Conservation (phyloP, 176 grass and related monocot genomes). For the Bolboschoenus planiculmis region DNA sequence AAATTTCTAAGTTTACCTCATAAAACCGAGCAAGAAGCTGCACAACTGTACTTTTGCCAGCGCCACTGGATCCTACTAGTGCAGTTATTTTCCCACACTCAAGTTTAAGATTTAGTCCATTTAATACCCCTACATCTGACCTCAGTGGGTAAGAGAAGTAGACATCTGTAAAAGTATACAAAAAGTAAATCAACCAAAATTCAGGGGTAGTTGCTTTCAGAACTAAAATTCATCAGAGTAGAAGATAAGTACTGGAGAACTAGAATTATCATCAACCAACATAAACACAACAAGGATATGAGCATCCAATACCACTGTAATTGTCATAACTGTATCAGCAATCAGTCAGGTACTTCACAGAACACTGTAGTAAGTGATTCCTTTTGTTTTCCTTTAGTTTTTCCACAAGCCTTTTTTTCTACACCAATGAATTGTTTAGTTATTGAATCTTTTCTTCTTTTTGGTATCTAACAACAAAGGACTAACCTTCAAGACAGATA, state of each 20-base stretch:
- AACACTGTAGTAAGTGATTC: not conserved
- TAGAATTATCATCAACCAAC: not conserved
- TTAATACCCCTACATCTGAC: constrained; percentile 77
- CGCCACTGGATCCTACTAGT: constrained; percentile 87
- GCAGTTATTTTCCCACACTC: constrained; percentile 91
- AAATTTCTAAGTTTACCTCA: constrained; percentile 52
- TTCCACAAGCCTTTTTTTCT: not conserved
- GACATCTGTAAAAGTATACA: constrained; percentile 53
- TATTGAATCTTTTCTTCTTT: not conserved
- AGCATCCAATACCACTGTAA: not conserved
- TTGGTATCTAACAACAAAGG: not conserved
- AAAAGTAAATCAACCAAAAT: not conserved
- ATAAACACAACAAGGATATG: not conserved
- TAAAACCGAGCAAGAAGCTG: constrained; percentile 94
- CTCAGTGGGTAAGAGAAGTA: constrained; percentile 95
- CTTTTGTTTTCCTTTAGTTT: not conserved
- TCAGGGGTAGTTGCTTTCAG: not conserved
- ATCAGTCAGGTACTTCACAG: not conserved
- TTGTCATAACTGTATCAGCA: not conserved
- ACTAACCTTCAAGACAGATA: constrained; percentile 79
- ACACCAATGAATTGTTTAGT: not conserved
- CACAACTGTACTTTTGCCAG: constrained; percentile 94
- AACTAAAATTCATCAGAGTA: not conserved
- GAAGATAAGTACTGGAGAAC: not conserved
- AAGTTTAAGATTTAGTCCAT: constrained; percentile 74